A percentile compares a stretch with the other conserved stretches of the same genome.
phyloP scores from a whole-genome alignment of 129 eudicot species.

The Saussurea involucrata region DNA sequence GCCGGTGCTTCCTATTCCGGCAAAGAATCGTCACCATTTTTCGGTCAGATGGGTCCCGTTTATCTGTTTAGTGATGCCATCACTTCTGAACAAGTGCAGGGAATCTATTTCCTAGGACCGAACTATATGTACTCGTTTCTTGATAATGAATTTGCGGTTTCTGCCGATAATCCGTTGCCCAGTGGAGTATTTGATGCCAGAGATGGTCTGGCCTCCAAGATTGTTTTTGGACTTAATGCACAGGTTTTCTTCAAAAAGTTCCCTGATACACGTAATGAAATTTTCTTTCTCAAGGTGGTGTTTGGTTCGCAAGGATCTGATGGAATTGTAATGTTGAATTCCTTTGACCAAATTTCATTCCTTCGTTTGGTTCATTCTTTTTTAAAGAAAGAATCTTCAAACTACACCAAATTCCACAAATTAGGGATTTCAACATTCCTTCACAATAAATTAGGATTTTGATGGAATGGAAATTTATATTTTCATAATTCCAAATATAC shows the following conservation, averaged over 20 bases:
- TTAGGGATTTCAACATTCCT: too few species aligned
- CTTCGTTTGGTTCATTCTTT: too few species aligned
- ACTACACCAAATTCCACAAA: too few species aligned
- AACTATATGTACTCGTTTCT: constrained; percentile 95
- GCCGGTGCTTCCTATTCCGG: constrained; percentile 38
- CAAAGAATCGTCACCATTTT: constrained; percentile 65
- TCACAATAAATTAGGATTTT: too few species aligned
- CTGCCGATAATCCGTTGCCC: constrained; percentile 62
- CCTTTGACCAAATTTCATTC: too few species aligned
- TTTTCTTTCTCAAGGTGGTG: background rate
- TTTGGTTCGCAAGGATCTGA: too few species aligned
- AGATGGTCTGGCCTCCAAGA: constrained; percentile 96
- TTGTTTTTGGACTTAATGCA: constrained; percentile 88
- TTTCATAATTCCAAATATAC: too few species aligned
- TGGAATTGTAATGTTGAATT: too few species aligned
- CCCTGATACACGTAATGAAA: background rate
- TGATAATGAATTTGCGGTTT: constrained; percentile 63
- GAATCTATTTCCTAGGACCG: constrained; percentile 84
- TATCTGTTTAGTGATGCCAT: constrained; percentile 82
- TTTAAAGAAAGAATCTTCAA: too few species aligned
- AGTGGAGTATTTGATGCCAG: constrained; percentile 84
- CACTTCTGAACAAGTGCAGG: constrained; percentile 84
- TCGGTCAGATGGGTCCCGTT: constrained; percentile 93
- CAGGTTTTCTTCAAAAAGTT: constrained; percentile 56
- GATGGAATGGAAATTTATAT: too few species aligned